These are phyloP conservation scores for Cutaneotrichosporon sp. DNA, from an alignment of 1,284 basidiomycete species.

Conservation along the genomic window DNA sequence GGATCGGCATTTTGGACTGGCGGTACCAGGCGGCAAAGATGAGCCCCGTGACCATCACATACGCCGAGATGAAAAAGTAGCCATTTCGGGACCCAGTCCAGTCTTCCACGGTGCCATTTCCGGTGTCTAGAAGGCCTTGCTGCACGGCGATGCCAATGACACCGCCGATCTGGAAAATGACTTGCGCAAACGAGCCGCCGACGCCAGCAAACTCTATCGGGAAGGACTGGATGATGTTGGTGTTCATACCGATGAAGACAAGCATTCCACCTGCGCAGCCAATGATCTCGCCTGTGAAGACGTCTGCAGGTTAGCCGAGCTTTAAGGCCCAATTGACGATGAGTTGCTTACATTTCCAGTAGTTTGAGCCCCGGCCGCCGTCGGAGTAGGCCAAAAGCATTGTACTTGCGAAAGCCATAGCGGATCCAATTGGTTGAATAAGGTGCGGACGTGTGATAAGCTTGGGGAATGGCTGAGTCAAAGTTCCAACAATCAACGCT, in stretches of 20 bases:
- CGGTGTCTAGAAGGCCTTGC: slow-evolving; percentile 29
- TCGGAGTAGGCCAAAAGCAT: slow-evolving; percentile 41
- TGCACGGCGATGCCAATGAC: slow-evolving; percentile 44
- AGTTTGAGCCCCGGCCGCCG: slow-evolving; percentile 37
- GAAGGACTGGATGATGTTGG: slow-evolving; percentile 34
- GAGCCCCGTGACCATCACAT: slow-evolving; percentile 32
- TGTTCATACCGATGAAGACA: slow-evolving; percentile 42
- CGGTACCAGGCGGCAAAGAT: slow-evolving; percentile 34
- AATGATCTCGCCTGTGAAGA: slow-evolving; percentile 40
- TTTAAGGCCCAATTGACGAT: too few relatives aligned
- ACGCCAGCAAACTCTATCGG: slow-evolving; percentile 36
- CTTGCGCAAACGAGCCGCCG: slow-evolving; percentile 37
- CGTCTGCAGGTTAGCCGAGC: slow-evolving; percentile 12
- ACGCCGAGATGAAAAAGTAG: slow-evolving; percentile 37
- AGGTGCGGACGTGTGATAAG: slow-evolving; percentile 39
- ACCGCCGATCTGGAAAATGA: slow-evolving; percentile 44
- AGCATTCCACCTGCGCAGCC: slow-evolving; percentile 41
- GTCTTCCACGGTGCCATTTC: slow-evolving; percentile 29
- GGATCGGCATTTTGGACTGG: slow-evolving; percentile 22
- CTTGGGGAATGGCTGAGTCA: slow-evolving; percentile 32
- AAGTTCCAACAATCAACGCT: slow-evolving; percentile 35
- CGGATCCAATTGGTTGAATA: slow-evolving; percentile 33
- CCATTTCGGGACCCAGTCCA: slow-evolving; percentile 37
- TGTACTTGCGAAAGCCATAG: slow-evolving; percentile 31
- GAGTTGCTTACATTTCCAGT: slow-evolving; percentile 23